phyloP scores from a whole-genome alignment of 345 rosid genomes.

The Gossypium sturtianum region DNA sequence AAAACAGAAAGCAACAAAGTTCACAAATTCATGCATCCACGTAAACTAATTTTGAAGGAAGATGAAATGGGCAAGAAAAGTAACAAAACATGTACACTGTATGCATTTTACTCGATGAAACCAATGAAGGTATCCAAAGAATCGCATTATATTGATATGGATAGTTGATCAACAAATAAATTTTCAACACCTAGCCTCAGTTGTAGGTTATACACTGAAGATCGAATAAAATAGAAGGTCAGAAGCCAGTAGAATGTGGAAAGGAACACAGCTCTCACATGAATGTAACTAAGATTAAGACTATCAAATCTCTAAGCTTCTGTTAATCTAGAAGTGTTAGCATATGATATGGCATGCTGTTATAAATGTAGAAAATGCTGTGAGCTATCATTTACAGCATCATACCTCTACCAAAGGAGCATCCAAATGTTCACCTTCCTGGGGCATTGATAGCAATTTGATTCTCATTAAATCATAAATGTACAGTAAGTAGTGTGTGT shows the following conservation, averaged over 20 bases:
- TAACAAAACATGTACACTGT: background rate
- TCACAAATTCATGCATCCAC: background rate
- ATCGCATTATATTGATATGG: background rate
- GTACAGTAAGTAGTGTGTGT: slow-evolving; percentile 84
- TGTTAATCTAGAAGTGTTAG: background rate
- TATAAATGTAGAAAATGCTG: background rate
- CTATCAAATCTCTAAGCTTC: background rate
- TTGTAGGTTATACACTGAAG: background rate
- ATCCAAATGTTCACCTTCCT: slow-evolving; percentile 42
- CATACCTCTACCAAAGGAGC: slow-evolving; percentile 66
- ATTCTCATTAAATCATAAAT: slow-evolving; percentile 70
- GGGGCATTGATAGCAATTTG: slow-evolving; percentile 35
- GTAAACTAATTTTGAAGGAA: background rate
- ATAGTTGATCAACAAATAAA: background rate
- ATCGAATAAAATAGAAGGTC: background rate
- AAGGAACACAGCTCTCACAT: background rate
- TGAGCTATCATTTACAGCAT: background rate
- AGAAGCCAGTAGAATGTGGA: background rate
- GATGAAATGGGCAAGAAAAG: background rate
- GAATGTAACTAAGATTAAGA: background rate
- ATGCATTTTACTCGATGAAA: background rate
- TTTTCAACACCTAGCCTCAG: background rate
- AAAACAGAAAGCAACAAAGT: background rate
- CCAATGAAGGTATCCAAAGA: background rate
- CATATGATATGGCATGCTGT: background rate